Evolutionary conservation across 768 basidiomycete genomes (phyloP).

Genomic region (Pulveroboletus sp.): DNA sequence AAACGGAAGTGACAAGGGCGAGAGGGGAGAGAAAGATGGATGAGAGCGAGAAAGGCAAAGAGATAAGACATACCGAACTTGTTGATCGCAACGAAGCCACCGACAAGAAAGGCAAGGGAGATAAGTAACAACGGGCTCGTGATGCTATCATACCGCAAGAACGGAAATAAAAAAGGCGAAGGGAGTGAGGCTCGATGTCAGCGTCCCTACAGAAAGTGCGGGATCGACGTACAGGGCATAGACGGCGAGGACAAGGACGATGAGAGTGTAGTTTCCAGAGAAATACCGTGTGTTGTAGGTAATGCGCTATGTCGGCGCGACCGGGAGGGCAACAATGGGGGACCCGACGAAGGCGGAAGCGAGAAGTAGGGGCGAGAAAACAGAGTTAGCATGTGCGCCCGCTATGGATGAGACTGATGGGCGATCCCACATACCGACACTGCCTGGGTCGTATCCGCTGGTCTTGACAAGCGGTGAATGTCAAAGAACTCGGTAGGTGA

Average conservation of each 20-base stretch:
- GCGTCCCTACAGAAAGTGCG: neutral
- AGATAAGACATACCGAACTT: constrained; percentile 62
- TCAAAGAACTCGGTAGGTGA: constrained; percentile 79
- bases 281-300: constrained; percentile 93
- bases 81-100: constrained; percentile 88
- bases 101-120: constrained; percentile 82
- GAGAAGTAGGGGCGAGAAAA: neutral
- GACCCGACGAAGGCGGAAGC: too few species aligned
- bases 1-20: neutral
- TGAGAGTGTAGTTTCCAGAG: constrained; percentile 85
- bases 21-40: neutral
- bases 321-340: too few species aligned
- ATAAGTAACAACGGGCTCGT: constrained; percentile 80
- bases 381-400: neutral
- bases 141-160: constrained; percentile 41
- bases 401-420: neutral
- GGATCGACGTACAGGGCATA: constrained; percentile 68
- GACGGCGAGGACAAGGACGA: constrained; percentile 72
- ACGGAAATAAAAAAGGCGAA: neutral
- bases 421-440: constrained; percentile 52
- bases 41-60: neutral
- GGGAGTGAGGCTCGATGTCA: neutral
- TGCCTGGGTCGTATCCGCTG: constrained; percentile 75
- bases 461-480: constrained; percentile 75
- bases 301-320: constrained; percentile 57